phyloP scores from a whole-genome alignment of 1,284 basidiomycete genomes.

The Puccinia sorghi region DNA sequence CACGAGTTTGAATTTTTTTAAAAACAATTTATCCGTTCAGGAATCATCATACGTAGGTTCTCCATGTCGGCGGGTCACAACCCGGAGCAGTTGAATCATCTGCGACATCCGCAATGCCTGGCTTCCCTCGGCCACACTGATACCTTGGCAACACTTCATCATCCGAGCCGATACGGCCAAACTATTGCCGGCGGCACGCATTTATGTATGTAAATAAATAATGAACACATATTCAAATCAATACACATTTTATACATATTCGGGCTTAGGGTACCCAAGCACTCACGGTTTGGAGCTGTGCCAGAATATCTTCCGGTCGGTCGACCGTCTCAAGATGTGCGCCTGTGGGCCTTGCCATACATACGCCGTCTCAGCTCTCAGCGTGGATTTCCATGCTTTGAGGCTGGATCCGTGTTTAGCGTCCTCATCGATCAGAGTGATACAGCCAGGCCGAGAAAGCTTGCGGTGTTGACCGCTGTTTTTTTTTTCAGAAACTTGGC shows the following conservation, averaged over 20 bases:
- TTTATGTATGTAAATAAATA: not conserved
- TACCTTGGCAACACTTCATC: not conserved
- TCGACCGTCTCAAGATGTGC: not conserved
- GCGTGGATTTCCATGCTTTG: no score
- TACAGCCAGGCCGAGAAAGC: no score
- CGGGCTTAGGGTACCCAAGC: no score
- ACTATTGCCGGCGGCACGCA: not conserved
- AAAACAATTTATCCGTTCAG: not conserved
- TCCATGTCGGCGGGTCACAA: not conserved
- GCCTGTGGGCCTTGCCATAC: not conserved
- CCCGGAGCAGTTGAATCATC: not conserved
- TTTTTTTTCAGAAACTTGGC: no score
- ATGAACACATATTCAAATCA: not conserved
- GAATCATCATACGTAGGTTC: not conserved
- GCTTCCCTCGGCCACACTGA: not conserved
- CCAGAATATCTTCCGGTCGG: not conserved
- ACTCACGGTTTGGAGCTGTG: no score
- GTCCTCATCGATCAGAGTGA: no score
- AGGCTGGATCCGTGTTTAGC: no score
- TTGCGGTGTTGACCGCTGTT: no score
- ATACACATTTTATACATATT: no score
- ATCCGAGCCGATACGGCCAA: slow-evolving; percentile 12
- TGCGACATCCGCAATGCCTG: not conserved
- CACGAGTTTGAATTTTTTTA: no score
- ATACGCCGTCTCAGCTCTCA: no score